Base-by-base conservation (phyloP, 257 asterid species). In the Solanum ossicruentum region DNA sequence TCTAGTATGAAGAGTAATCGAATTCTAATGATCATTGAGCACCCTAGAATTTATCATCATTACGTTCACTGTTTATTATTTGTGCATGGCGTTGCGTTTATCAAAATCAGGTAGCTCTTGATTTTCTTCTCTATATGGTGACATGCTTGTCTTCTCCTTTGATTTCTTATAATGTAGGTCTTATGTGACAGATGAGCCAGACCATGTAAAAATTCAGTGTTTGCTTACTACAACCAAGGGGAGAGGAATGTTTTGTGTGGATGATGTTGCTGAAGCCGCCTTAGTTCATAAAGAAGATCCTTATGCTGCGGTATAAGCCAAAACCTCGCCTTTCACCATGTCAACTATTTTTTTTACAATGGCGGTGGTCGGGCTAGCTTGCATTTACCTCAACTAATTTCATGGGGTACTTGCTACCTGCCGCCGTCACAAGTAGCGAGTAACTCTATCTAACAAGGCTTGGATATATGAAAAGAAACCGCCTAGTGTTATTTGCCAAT, bases 251-350 rank as follows among this genome's bases (percentile, higher is more conserved):
- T 69, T 83, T 87, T 87, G 96, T 55, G 86, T 54, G 69, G 69
- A 88, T 71, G 92, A 93, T 88, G 90, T 95, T 88, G 90, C 92
- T 84, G 82, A 87, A 84, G 94, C 93, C 88, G 90, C 98, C 86
- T 87, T 96, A 88, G 87, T 96, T 91, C 95, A 93, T 88, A 90
- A 83, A 82, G 99, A 96, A 92, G 97, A 95, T 86, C 98, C 98
- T 80, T 91, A 90, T 88, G 95, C 98, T 80, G 99, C 93, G 93
- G 99, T 96, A 95, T 65, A 88, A 81, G 66, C 83, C 82, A 72
- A 15, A 23, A 81, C 55, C 60, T 73, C 20, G 54, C 71, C 23
- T 56, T 82, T 58, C n/a, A 81, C 58, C 18, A 84, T 26, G 66
- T 73, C 51, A n/a, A 28, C 36, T 69, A 84, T 65, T 32, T 17